Percentiles rank a stretch among this genome's conserved stretches.
Evolutionary conservation across 2,329 filamentous ascomycete genomes (phyloP).

Genomic region (Cladophialophora carrionii): DNA sequence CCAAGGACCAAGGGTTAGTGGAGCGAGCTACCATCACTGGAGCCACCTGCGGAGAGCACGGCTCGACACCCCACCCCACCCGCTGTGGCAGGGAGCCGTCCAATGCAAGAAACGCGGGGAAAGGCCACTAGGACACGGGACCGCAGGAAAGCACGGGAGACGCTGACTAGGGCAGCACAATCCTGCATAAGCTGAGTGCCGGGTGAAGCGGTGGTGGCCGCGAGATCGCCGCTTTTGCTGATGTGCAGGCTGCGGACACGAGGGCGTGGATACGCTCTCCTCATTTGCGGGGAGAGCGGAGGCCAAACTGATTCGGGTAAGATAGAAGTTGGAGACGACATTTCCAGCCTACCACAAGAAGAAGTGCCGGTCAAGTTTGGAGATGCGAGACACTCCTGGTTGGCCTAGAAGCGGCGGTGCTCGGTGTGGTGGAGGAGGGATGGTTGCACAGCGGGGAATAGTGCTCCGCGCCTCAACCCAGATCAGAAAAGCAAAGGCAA

Average conservation of each 20-base stretch:
- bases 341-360: constrained; percentile 14
- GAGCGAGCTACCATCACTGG: constrained; percentile 10
- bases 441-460: constrained; percentile 10
- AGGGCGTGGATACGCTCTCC: neutral
- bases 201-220: constrained; percentile 12
- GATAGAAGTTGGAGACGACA: constrained; percentile 13
- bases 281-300: constrained; percentile 15
- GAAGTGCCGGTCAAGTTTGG: constrained; percentile 10
- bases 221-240: neutral
- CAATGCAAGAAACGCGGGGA: constrained; percentile 33
- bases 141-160: constrained; percentile 1
- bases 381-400: constrained; percentile 9
- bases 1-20: constrained; percentile 13
- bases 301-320: constrained; percentile 15
- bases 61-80: constrained; percentile 17
- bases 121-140: constrained; percentile 17
- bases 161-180: constrained; percentile 16
- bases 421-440: constrained; percentile 4
- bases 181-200: constrained; percentile 23
- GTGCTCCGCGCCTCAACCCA: constrained; percentile 13
- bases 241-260: neutral
- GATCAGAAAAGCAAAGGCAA: neutral
- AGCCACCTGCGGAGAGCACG: constrained; percentile 14
- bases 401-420: constrained; percentile 6
- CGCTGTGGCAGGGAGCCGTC: neutral